phyloP scores from a whole-genome alignment of 1,284 basidiomycete species.

The Rugosomyces carneus region DNA sequence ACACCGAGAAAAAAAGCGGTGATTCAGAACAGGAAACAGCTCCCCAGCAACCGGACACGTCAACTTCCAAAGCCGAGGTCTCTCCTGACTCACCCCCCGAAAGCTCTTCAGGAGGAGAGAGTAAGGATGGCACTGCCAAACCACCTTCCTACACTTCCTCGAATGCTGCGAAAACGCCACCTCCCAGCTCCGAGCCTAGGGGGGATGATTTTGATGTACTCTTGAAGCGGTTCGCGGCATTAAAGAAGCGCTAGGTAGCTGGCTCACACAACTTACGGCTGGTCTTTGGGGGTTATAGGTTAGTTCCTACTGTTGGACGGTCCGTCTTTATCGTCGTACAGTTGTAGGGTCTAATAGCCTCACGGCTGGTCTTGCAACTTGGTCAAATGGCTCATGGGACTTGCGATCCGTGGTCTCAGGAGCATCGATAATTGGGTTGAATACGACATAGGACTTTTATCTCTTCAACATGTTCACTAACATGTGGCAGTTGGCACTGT shows the following conservation, averaged over 20 bases:
- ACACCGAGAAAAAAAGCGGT: conserved; percentile 5
- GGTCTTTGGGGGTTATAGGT: neutral
- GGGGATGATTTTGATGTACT: conserved; percentile 70
- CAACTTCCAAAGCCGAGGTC: conserved; percentile 27
- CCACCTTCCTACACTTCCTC: conserved; percentile 12
- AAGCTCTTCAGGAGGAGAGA: conserved; percentile 27
- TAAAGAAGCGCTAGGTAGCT: conserved; percentile 61
- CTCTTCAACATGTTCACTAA: neutral
- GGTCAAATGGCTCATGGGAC: neutral
- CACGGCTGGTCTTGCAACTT: neutral
- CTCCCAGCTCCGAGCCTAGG: conserved; percentile 26
- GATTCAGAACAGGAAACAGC: conserved; percentile 6
- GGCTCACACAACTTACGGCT: neutral
- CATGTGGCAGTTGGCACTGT: neutral
- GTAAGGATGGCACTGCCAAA: conserved; percentile 11
- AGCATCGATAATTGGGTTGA: neutral
- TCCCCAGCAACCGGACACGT: conserved; percentile 19
- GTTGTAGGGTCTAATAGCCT: neutral
- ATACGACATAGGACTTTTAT: neutral
- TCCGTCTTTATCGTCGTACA: neutral
- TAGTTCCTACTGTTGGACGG: neutral
- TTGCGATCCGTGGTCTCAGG: neutral
- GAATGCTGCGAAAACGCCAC: conserved; percentile 22
- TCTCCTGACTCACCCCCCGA: conserved; percentile 44
- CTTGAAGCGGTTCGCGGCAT: conserved; percentile 66